Percentiles rank a stretch among this genome's conserved stretches.
Evolutionary conservation across 2,329 filamentous ascomycete species (phyloP).

Genomic region (Fusarium euwallaceae): DNA sequence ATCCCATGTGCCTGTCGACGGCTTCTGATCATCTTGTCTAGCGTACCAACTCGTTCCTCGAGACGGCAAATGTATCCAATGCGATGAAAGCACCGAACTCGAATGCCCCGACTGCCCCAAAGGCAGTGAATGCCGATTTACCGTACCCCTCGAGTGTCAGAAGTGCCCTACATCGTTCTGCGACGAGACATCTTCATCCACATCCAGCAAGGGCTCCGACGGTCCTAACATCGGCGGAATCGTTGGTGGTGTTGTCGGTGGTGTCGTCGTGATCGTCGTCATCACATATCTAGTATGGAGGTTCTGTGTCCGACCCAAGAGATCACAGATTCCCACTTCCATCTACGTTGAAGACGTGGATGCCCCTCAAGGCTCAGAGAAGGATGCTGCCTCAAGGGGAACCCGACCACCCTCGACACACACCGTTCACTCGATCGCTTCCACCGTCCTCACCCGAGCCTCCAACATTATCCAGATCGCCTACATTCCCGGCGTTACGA

Average conservation of each 20-base stretch:
- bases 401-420: slow-evolving; percentile 80
- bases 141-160: slow-evolving; percentile 59
- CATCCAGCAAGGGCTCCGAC: slow-evolving; percentile 46
- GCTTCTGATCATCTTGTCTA: slow-evolving; percentile 34
- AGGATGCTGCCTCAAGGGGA: slow-evolving; percentile 59
- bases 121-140: slow-evolving; percentile 60
- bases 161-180: slow-evolving; percentile 65
- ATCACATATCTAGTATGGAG: slow-evolving; percentile 87
- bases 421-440: slow-evolving; percentile 92
- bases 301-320: slow-evolving; percentile 86
- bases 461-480: slow-evolving; percentile 99
- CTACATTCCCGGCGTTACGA: slow-evolving; percentile 97
- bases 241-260: slow-evolving; percentile 90
- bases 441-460: slow-evolving; percentile 92
- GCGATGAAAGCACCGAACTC: slow-evolving; percentile 56
- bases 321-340: slow-evolving; percentile 70
- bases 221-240: slow-evolving; percentile 85
- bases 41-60: slow-evolving; percentile 55
- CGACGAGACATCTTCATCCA: slow-evolving; percentile 47
- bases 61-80: slow-evolving; percentile 60
- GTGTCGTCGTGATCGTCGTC: slow-evolving; percentile 79
- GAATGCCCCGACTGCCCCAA: slow-evolving; percentile 61
- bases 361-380: slow-evolving; percentile 54
- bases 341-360: slow-evolving; percentile 71
- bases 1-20: neutral